Conservation (phyloP, 2,329 filamentous ascomycete species). For the Beauveria medogensis region DNA sequence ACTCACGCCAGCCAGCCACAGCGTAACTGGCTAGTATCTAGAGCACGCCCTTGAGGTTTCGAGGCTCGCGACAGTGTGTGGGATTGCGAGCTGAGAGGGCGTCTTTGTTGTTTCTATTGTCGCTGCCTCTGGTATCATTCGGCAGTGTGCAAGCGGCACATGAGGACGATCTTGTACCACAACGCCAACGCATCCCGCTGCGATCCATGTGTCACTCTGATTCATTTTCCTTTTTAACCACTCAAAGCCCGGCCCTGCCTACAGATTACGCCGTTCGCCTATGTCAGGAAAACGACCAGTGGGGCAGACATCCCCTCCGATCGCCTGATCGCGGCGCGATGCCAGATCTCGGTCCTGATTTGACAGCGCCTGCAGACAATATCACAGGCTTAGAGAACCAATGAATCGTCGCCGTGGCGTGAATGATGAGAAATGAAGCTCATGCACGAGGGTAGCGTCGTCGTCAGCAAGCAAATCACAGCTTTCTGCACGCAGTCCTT, state of each 20-base stretch:
- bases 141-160: background rate
- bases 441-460: background rate
- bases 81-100: background rate
- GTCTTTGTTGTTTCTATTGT: background rate
- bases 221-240: background rate
- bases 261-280: too few relatives aligned
- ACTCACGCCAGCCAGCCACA: constrained; percentile 4
- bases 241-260: too few relatives aligned
- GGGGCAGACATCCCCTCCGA: background rate
- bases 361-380: background rate
- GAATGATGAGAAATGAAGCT: background rate
- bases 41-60: background rate
- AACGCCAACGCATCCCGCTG: background rate
- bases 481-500: background rate
- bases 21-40: background rate
- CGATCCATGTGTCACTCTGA: too few relatives aligned
- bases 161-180: background rate
- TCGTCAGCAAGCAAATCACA: too few relatives aligned
- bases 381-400: background rate
- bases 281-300: background rate
- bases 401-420: background rate
- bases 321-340: constrained; percentile 6
- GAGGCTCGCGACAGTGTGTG: background rate
- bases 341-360: constrained; percentile 8
- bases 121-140: background rate